Percentiles rank a stretch among this genome's conserved stretches.
Evolutionary conservation across 192 early-diverging fungal species (phyloP).

Genomic region (Coemansia sp.): DNA sequence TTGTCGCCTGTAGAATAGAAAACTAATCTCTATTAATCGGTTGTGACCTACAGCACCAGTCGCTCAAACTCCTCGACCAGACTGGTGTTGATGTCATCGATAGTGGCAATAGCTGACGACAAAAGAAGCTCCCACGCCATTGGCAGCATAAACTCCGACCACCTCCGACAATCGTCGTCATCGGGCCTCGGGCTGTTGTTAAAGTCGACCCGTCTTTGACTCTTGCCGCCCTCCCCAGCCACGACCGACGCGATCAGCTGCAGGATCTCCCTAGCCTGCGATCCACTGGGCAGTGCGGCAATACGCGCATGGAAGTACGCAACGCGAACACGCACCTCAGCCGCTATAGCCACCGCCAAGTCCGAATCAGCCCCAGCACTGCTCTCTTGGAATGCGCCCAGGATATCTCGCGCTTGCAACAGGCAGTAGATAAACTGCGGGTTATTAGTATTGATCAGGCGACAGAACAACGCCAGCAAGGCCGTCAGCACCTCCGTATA

Average conservation of each 20-base stretch:
- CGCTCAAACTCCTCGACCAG: slow-evolving; percentile 42
- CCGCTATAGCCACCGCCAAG: slow-evolving; percentile 13
- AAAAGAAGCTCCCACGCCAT: slow-evolving; percentile 48
- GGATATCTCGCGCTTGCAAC: slow-evolving; percentile 39
- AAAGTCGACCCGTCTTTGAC: slow-evolving; percentile 9
- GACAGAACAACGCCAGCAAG: slow-evolving; percentile 35
- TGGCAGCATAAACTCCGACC: slow-evolving; percentile 46
- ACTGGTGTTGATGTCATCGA: slow-evolving; percentile 12
- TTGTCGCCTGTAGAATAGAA: slow-evolving; percentile 10
- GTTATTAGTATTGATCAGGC: slow-evolving; percentile 39
- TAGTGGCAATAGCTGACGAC: slow-evolving; percentile 21
- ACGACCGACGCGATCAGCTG: slow-evolving; percentile 27
- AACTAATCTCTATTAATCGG: not conserved
- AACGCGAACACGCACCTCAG: slow-evolving; percentile 36
- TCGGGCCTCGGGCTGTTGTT: not conserved
- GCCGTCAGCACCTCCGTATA: slow-evolving; percentile 33
- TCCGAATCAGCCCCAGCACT: not conserved
- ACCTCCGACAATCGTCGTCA: slow-evolving; percentile 1
- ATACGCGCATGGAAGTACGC: slow-evolving; percentile 51
- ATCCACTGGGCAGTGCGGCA: slow-evolving; percentile 23
- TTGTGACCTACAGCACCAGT: slow-evolving; percentile 16
- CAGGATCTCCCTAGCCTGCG: slow-evolving; percentile 39
- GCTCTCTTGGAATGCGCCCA: slow-evolving; percentile 21
- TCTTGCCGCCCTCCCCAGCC: slow-evolving; percentile 5
- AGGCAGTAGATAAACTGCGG: slow-evolving; percentile 47